Evolutionary conservation across 495 filamentous ascomycete species (phyloP), one percentile per base, ranked within the genome.

Genomic region (Aspergillus mulundensis): DNA sequence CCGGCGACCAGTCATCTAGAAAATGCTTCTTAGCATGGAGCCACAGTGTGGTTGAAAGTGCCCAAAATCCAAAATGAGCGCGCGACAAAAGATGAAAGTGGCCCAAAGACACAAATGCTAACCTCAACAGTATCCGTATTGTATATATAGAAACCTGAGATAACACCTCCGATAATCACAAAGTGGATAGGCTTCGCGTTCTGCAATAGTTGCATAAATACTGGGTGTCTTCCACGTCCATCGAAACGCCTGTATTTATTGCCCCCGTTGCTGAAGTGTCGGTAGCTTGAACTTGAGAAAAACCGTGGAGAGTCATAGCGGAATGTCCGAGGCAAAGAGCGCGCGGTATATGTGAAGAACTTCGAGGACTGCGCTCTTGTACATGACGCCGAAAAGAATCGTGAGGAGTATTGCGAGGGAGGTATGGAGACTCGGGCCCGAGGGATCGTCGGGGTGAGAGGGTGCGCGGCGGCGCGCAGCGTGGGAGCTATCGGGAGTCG

Each of bases 91-190:
- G 28, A 4, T 4, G 28, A 30, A 10, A 10, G 28, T 30, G 28
- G 4, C 28, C 28, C 12, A 25, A 34, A 0, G 16, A 11, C 2
- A 19, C 38, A 19, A n/a, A n/a, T n/a, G 56, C 62, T 14, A 30
- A 65, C 85, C 42, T 91, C 90, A 14, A 96, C 91, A 8, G 77
- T 81, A 60, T 97, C 90, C 11, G 87, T 72, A 61, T 95, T 87
- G 63, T 74, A 78, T 43, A 87, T 70, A 70, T 92, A 93, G 65
- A 93, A 84, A 23, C 67, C 71, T 0, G 66, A 64, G 20, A 68
- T 48, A 0, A 61, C 61, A 1, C 71, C 23, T 5, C 66, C 74
- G 19, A 75, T 52, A 2, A 70, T 24, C 11, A 77, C 61, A 19
- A 68, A 70, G 49, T 71, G 74, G 8, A 58, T 61, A 7, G 68